Conservation (phyloP, 2,329 filamentous ascomycete genomes). For the Fusarium caatingaense region DNA sequence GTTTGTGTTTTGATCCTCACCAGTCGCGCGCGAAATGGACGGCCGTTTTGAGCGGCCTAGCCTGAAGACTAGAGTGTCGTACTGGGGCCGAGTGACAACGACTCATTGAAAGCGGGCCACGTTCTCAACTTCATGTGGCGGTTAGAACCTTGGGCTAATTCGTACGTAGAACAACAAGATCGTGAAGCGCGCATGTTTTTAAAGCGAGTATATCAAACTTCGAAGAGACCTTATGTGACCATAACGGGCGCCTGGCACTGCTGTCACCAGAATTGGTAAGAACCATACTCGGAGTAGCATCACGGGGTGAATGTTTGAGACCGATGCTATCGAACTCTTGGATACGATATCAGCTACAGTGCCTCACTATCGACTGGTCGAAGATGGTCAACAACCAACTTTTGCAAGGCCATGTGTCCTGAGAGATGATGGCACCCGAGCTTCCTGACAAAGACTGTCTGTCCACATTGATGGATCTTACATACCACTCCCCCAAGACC, state of each 20-base stretch:
- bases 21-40: constrained; percentile 43
- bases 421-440: constrained; percentile 16
- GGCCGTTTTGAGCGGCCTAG: constrained; percentile 43
- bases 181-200: constrained; percentile 32
- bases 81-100: constrained; percentile 40
- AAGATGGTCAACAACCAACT: constrained; percentile 2
- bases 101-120: constrained; percentile 48
- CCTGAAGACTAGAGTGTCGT: constrained; percentile 37
- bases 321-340: constrained; percentile 9
- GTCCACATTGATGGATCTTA: constrained; percentile 36
- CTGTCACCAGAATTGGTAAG: not conserved
- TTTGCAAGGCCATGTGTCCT: not conserved
- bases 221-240: constrained; percentile 4
- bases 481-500: constrained; percentile 33
- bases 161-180: constrained; percentile 14
- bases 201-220: constrained; percentile 19
- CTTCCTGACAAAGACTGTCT: constrained; percentile 27
- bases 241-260: not conserved
- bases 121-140: constrained; percentile 48
- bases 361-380: constrained; percentile 3
- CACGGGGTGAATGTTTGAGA: not conserved
- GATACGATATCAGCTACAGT: not conserved
- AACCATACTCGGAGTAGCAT: constrained; percentile 21
- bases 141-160: constrained; percentile 40
- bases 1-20: constrained; percentile 33